phyloP scores from a whole-genome alignment of 108 stramenopile species.

The Skeletonema marinoi region DNA sequence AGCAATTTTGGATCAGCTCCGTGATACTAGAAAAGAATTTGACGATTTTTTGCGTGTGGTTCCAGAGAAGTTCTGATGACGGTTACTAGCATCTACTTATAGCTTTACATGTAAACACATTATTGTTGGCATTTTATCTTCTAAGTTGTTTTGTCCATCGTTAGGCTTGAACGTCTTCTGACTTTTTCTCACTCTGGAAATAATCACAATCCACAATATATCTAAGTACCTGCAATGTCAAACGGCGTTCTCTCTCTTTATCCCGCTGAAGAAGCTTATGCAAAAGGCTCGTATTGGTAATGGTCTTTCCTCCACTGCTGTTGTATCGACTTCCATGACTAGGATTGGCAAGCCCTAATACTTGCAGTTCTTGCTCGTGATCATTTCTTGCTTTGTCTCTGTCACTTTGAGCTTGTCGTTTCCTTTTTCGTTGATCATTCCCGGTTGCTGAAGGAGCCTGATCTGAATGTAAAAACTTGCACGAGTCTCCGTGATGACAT shows the following conservation, averaged over 20 bases:
- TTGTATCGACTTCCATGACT: constrained; percentile 11
- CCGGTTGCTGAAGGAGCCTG: not conserved
- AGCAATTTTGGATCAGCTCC: constrained; percentile 52
- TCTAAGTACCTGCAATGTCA: constrained; percentile 75
- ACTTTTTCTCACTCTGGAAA: constrained; percentile 34
- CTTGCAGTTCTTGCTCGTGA: constrained; percentile 30
- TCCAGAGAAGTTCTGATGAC: constrained; percentile 26
- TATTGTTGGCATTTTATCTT: not conserved
- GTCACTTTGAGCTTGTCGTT: constrained; percentile 37
- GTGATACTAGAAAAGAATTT: constrained; percentile 48
- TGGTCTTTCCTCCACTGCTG: constrained; percentile 12
- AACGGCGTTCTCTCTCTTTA: constrained; percentile 67
- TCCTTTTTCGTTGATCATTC: constrained; percentile 1
- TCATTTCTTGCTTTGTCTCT: constrained; percentile 34
- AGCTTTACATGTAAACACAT: not conserved
- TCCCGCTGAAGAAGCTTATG: constrained; percentile 73
- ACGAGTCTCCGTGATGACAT: constrained; percentile 47
- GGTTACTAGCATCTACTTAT: not conserved
- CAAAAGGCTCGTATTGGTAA: constrained; percentile 54
- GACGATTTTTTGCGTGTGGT: constrained; percentile 59
- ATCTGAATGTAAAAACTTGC: constrained; percentile 47
- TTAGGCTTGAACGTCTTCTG: not conserved
- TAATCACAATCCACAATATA: constrained; percentile 79
- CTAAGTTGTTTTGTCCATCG: not conserved
- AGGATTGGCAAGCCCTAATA: constrained; percentile 35